These are phyloP conservation scores for Fusarium neocosmosporiellum DNA, from an alignment of 2,329 filamentous ascomycete species.

Conservation along the genomic window DNA sequence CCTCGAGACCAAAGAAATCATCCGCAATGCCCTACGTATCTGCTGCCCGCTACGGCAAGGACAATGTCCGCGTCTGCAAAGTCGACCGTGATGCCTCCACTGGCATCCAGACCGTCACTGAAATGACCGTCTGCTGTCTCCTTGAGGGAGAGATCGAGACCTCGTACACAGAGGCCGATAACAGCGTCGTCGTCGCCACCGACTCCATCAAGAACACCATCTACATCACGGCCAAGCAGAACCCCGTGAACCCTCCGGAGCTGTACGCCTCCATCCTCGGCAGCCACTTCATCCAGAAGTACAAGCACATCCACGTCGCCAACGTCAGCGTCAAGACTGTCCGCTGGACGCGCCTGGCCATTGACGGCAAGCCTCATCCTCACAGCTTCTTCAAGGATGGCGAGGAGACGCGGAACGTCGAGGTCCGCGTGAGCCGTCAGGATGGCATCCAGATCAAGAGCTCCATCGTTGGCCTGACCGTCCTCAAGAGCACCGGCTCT, in stretches of 20 bases:
- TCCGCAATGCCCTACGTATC: constrained; percentile 65
- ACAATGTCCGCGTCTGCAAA: constrained; percentile 98
- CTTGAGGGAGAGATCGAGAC: constrained; percentile 91
- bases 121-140: constrained; percentile 94
- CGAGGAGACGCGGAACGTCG: constrained; percentile 85
- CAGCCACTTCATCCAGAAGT: constrained; percentile 88
- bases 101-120: constrained; percentile 85
- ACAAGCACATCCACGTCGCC: constrained; percentile 87
- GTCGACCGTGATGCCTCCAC: constrained; percentile 83
- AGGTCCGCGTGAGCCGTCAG: constrained; percentile 74
- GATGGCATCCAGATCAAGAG: constrained; percentile 81
- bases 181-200: constrained; percentile 93
- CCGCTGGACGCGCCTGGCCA: constrained; percentile 88
- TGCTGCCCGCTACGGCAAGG: constrained; percentile 86
- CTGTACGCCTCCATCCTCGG: constrained; percentile 88
- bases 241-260: constrained; percentile 92
- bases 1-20: constrained; percentile 23
- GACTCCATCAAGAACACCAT: constrained; percentile 98
- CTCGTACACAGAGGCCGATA: constrained; percentile 93
- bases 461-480: constrained; percentile 82
- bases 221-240: constrained; percentile 94
- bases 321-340: constrained; percentile 86
- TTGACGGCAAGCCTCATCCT: constrained; percentile 91
- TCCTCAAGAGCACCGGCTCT: constrained; percentile 96
- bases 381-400: constrained; percentile 95